Conservation (phyloP, 805 yeast genomes). For the Kuraishia piskuri region DNA sequence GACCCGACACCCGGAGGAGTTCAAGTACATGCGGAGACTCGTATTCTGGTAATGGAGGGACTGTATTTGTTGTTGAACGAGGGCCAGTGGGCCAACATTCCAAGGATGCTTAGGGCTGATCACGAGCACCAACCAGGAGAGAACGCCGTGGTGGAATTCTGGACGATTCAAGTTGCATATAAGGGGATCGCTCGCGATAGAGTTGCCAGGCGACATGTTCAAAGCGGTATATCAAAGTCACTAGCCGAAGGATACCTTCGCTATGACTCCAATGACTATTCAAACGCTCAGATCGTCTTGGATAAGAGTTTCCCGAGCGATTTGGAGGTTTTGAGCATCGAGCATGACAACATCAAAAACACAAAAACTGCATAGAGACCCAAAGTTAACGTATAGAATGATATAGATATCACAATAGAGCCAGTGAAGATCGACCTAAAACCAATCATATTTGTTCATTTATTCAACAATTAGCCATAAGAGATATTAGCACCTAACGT, state of each 20-base stretch:
- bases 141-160: conserved; percentile 24
- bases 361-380: no score
- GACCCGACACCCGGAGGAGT: conserved; percentile 62
- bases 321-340: conserved; percentile 8
- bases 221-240: conserved; percentile 40
- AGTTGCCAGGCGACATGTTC: conserved; percentile 58
- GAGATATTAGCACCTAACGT: neutral
- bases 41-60: conserved; percentile 69
- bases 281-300: conserved; percentile 42
- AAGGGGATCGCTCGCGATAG: conserved; percentile 42
- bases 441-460: neutral
- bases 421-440: neutral
- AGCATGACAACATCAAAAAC: neutral
- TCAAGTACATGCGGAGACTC: conserved; percentile 31
- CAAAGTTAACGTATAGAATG: no score
- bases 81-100: conserved; percentile 50
- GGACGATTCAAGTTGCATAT: conserved; percentile 37
- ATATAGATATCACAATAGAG: neutral
- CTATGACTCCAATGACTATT: conserved; percentile 48
- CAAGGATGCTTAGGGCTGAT: conserved; percentile 20
- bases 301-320: conserved; percentile 10
- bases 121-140: conserved; percentile 3
- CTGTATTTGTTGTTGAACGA: conserved; percentile 54
- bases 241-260: conserved; percentile 42
- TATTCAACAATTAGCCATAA: neutral